phyloP scores from a whole-genome alignment of 179 eudicot species.

The Vitellaria paradoxa region DNA sequence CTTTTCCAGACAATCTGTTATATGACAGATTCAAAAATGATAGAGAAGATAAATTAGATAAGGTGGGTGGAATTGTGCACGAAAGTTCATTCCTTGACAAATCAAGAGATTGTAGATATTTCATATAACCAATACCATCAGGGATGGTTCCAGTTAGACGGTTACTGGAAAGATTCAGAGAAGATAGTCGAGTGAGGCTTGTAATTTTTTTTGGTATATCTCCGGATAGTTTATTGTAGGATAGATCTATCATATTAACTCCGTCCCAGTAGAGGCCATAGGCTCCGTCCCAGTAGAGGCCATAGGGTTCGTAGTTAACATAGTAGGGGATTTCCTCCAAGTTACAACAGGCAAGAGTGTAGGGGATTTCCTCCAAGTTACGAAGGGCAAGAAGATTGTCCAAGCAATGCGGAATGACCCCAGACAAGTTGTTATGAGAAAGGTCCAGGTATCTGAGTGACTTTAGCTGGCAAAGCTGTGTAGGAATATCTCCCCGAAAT shows the following conservation, averaged over 20 bases:
- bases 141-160: constrained; percentile 17
- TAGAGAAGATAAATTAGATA: constrained; percentile 19
- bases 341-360: no score
- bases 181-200: constrained; percentile 8
- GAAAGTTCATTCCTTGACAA: constrained; percentile 32
- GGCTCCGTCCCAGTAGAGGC: no score
- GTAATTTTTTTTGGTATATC: constrained; percentile 28
- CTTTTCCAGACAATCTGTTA: constrained; percentile 32
- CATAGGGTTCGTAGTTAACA: no score
- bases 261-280: no score
- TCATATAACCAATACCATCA: constrained; percentile 20
- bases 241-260: constrained; percentile 24
- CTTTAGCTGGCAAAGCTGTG: neutral
- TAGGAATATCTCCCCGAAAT: neutral
- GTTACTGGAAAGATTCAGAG: constrained; percentile 35
- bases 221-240: constrained; percentile 27
- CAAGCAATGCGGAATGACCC: neutral
- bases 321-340: no score
- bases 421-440: neutral
- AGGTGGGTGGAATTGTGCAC: constrained; percentile 31
- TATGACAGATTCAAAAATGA: constrained; percentile 24
- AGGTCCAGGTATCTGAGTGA: neutral
- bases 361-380: no score
- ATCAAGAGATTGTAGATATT: constrained; percentile 27
- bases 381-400: neutral